A percentile compares a stretch with the other conserved stretches of the same genome.
Evolutionary conservation across 805 yeast species (phyloP).

Genomic region (Suhomyces sp.): DNA sequence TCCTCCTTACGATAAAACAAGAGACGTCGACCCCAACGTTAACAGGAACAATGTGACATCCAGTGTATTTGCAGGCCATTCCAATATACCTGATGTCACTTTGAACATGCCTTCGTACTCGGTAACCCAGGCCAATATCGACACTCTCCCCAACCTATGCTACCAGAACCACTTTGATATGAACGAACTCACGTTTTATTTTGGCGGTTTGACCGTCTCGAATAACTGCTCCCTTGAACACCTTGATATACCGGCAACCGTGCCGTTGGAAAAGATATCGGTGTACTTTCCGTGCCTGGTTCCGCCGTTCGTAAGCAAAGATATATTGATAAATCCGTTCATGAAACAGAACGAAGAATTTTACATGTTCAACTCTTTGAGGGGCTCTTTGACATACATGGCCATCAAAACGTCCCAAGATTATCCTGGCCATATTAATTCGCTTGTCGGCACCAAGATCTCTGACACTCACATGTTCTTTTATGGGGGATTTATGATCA

Average conservation of each 20-base stretch:
- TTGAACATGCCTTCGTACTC: conserved; percentile 19
- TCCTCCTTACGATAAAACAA: not conserved
- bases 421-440: conserved; percentile 52
- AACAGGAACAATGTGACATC: conserved; percentile 6
- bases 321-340: conserved; percentile 39
- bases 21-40: conserved; percentile 5
- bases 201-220: conserved; percentile 34
- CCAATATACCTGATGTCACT: conserved; percentile 22
- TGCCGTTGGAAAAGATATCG: conserved; percentile 29
- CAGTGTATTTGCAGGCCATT: conserved; percentile 27
- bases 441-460: conserved; percentile 47
- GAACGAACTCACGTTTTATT: conserved; percentile 30
- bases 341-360: conserved; percentile 37
- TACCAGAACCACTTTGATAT: conserved; percentile 33
- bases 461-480: conserved; percentile 57
- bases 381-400: conserved; percentile 30
- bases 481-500: conserved; percentile 66
- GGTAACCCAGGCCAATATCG: conserved; percentile 7
- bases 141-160: conserved; percentile 22
- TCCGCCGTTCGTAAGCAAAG: conserved; percentile 39
- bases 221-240: conserved; percentile 16
- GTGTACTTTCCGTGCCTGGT: conserved; percentile 36
- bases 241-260: conserved; percentile 33
- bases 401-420: conserved; percentile 32
- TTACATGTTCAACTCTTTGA: conserved; percentile 26